Evolutionary conservation across 1,284 basidiomycete species (phyloP).

Genomic region (Irpex lacteus): DNA sequence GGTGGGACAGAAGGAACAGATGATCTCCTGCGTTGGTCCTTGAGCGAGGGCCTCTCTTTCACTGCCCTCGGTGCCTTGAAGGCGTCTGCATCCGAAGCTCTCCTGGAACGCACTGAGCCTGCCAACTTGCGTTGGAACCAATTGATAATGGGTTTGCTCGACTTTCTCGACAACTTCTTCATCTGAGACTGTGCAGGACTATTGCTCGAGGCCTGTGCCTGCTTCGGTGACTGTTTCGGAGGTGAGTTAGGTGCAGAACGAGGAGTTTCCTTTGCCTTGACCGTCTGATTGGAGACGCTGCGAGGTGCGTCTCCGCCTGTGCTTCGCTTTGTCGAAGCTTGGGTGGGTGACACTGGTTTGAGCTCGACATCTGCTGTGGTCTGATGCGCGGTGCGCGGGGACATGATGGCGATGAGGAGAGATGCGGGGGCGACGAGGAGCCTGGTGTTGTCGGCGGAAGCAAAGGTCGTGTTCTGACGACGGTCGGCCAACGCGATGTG

Average conservation of each 20-base stretch:
- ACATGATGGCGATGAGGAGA: slow-evolving; percentile 3
- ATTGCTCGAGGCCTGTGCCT: background rate
- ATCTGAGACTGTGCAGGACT: slow-evolving; percentile 29
- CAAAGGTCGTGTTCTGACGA: slow-evolving; percentile 17
- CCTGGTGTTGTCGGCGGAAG: slow-evolving; percentile 11
- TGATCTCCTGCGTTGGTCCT: slow-evolving; percentile 28
- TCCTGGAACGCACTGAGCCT: slow-evolving; percentile 54
- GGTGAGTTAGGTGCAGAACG: slow-evolving; percentile 7
- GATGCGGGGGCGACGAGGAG: background rate
- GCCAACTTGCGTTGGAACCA: slow-evolving; percentile 89
- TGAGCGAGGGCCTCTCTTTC: slow-evolving; percentile 20
- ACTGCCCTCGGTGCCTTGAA: slow-evolving; percentile 20
- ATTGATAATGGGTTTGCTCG: slow-evolving; percentile 85
- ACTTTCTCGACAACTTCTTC: slow-evolving; percentile 59
- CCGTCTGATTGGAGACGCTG: slow-evolving; percentile 10
- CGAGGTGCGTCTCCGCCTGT: slow-evolving; percentile 3
- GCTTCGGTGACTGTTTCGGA: slow-evolving; percentile 7
- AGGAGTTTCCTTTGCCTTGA: slow-evolving; percentile 14
- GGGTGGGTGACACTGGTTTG: slow-evolving; percentile 1
- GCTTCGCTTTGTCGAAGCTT: slow-evolving; percentile 2
- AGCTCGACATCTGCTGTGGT: slow-evolving; percentile 12
- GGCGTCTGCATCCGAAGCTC: slow-evolving; percentile 37
- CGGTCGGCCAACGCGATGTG: slow-evolving; percentile 5
- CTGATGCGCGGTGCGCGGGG: slow-evolving; percentile 7
- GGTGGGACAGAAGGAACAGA: slow-evolving; percentile 26